Base-by-base conservation (phyloP, 1,284 basidiomycete species). In the Irpex sp. region DNA sequence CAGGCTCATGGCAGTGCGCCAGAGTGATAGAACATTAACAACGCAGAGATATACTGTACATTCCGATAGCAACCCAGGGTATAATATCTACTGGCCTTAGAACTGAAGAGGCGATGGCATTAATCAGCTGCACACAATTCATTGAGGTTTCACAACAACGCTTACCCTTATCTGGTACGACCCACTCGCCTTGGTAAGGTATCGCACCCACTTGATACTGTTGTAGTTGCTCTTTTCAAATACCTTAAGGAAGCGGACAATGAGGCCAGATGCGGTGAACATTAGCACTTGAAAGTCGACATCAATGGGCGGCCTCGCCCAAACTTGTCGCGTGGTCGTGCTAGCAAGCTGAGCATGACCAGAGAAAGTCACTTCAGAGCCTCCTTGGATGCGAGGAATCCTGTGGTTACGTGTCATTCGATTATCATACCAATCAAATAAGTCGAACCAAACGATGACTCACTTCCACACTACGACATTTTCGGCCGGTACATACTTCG, bases 401-500 rank as follows among this genome's bases (percentile, higher is more conserved):
- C 96, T 98, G 70, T 5, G 34, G 44, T 62, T 34, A 49, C 9
- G 34, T 8, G 21, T 13, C n/a, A n/a, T 61, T 15, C 60, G 47
- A 52, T 56, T 34, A 34, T 17, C 17, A 52, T 48, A 55, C 2
- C 37, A 56, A 52, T 51, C 36, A 44, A 40, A 19, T 47, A 6
- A 6, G 9, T 26, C 26, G 26, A 19, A 56, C 17, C 3, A 17
- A 31, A 13, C 55, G 21, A 21, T 44, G n/a, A 84, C 96, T 72
- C 74, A 97, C 96, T 98, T 98, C 97, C 97, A 99, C 0, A 98
- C 83, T 61, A 99, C 92, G 38, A 96, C 85, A 70, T 98, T 98
- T 77, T 99, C 97, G 0, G 85, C 92, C 0, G 97, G 96, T 1
- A 92, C 91, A 73, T 98, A 99, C 76, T 99, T 99, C 5, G 96